Conservation (phyloP, 1,139 yeast species). For the Candida neerlandica region DNA sequence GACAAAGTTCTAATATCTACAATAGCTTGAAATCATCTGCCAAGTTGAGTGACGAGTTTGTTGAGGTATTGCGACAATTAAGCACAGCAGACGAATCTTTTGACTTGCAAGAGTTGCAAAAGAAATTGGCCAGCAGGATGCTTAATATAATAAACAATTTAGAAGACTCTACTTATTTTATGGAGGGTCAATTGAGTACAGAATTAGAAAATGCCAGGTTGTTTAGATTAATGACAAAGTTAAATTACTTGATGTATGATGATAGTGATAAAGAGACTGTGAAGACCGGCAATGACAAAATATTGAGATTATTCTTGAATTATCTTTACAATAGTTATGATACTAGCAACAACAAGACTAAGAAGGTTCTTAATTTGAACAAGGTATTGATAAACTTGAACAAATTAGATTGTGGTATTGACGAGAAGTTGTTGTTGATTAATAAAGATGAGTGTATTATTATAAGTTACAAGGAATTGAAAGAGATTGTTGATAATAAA, state of each 20-base stretch:
- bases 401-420: constrained; percentile 90
- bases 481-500: constrained; percentile 70
- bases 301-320: constrained; percentile 78
- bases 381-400: constrained; percentile 79
- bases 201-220: constrained; percentile 90
- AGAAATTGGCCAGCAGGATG: constrained; percentile 40
- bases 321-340: constrained; percentile 84
- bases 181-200: constrained; percentile 65
- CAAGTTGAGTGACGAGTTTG: constrained; percentile 26
- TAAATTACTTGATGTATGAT: constrained; percentile 72
- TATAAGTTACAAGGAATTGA: constrained; percentile 77
- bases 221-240: constrained; percentile 77
- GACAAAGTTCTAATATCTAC: constrained; percentile 17
- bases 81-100: constrained; percentile 17
- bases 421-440: constrained; percentile 77
- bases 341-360: constrained; percentile 57
- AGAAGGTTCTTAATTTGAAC: constrained; percentile 78
- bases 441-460: constrained; percentile 84
- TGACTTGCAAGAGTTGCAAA: constrained; percentile 31
- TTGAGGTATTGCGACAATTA: constrained; percentile 21
- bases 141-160: constrained; percentile 54
- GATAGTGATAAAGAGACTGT: constrained; percentile 62
- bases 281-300: constrained; percentile 75
- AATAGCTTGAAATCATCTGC: constrained; percentile 20
- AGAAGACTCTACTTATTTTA: constrained; percentile 59